Evolutionary conservation across 2,329 filamentous ascomycete genomes (phyloP).

Genomic region (Diaporthe vexans): DNA sequence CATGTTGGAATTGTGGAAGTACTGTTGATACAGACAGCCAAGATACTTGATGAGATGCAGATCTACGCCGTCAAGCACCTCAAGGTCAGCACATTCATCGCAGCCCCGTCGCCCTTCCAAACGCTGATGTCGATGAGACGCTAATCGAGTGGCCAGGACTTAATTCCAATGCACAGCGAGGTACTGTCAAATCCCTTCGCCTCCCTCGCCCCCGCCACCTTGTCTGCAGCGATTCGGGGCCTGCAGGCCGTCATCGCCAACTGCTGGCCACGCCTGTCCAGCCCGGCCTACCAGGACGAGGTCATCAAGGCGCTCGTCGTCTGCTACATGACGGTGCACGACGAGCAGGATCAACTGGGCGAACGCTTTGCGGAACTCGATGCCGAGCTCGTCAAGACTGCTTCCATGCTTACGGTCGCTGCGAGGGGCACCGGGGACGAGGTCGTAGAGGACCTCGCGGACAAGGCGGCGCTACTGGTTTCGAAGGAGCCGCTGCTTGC

Average conservation of each 20-base stretch:
- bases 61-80: constrained; percentile 77
- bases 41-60: constrained; percentile 69
- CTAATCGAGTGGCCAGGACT: constrained; percentile 59
- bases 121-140: constrained; percentile 17
- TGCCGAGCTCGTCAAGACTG: constrained; percentile 51
- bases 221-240: constrained; percentile 66
- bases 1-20: constrained; percentile 69
- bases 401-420: constrained; percentile 53
- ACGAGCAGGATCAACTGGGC: constrained; percentile 48
- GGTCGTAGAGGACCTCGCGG: constrained; percentile 45
- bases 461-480: constrained; percentile 52
- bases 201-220: constrained; percentile 64
- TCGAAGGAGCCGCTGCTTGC: constrained; percentile 53
- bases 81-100: constrained; percentile 62
- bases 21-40: constrained; percentile 65
- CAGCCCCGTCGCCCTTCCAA: constrained; percentile 45
- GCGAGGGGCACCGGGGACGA: constrained; percentile 44
- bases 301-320: constrained; percentile 73
- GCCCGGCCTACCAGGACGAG: constrained; percentile 70
- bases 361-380: constrained; percentile 52
- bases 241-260: constrained; percentile 71
- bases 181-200: constrained; percentile 80
- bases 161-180: constrained; percentile 76
- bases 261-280: constrained; percentile 77
- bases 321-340: constrained; percentile 73